These are phyloP conservation scores for Oryza officinalis DNA, from an alignment of 176 grass and related monocot genomes.

Conservation along the genomic window DNA sequence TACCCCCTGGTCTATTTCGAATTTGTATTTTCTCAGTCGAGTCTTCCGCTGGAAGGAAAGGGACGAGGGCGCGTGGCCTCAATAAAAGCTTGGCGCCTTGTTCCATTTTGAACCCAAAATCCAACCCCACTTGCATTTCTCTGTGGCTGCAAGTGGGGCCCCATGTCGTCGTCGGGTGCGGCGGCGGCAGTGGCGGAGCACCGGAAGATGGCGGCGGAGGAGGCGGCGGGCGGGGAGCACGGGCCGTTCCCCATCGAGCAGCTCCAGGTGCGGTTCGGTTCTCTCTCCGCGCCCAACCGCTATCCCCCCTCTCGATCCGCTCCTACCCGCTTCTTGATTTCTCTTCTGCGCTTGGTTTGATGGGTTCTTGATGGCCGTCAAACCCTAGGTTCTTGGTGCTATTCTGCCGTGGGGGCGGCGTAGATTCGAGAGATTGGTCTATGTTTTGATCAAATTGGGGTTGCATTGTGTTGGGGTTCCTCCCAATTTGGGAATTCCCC, in stretches of 20 bases:
- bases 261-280: constrained; percentile 47
- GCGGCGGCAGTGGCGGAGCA: not conserved
- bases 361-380: not conserved
- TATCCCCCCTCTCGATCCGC: not conserved
- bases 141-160: constrained; percentile 25
- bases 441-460: not conserved
- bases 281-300: not conserved
- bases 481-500: not conserved
- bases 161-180: constrained; percentile 33
- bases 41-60: constrained; percentile 23
- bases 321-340: not conserved
- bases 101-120: not conserved
- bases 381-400: constrained; percentile 24
- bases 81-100: constrained; percentile 42
- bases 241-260: constrained; percentile 59
- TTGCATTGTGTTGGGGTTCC: not conserved
- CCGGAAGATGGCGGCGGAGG: not conserved
- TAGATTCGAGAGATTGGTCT: not conserved
- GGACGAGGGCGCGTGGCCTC: not conserved
- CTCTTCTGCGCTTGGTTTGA: not conserved
- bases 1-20: not conserved
- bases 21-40: not conserved
- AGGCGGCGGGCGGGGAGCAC: constrained; percentile 37
- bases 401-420: not conserved
- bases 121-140: too few species aligned